These are phyloP conservation scores for Clonostachys rhizophaga DNA, from an alignment of 2,329 filamentous ascomycete species.

Conservation along the genomic window DNA sequence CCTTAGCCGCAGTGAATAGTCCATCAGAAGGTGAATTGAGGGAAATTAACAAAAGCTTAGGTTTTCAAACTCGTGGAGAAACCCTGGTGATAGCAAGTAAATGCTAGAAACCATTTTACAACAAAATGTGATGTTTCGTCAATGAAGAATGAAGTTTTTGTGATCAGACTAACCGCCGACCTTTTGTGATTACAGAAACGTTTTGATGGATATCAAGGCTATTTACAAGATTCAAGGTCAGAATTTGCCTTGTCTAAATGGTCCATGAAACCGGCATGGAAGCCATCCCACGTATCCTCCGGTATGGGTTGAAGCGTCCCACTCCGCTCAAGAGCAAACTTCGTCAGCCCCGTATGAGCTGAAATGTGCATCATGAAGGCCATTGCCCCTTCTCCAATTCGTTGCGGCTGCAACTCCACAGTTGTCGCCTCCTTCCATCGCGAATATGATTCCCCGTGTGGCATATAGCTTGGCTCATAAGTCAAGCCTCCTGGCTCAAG, in stretches of 20 bases:
- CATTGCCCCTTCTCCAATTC: constrained; percentile 37
- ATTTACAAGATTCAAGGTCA: no score
- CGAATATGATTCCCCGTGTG: constrained; percentile 24
- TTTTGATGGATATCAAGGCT: no score
- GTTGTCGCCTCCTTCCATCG: constrained; percentile 17
- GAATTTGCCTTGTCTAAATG: constrained; percentile 4
- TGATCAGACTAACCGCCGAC: no score
- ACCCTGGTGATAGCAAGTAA: no score
- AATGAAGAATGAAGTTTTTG: no score
- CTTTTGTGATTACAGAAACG: no score
- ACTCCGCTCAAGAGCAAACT: constrained; percentile 8
- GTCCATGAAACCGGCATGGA: constrained; percentile 7
- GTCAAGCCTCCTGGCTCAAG: constrained; percentile 21
- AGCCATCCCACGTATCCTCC: constrained; percentile 7
- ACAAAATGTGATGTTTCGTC: no score
- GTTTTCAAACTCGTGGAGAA: no score
- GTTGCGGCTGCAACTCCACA: constrained; percentile 29
- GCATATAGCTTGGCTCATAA: constrained; percentile 26
- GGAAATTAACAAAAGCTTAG: no score
- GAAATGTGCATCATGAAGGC: constrained; percentile 38
- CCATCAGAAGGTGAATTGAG: no score
- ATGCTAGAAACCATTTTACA: no score
- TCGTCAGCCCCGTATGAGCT: constrained; percentile 8
- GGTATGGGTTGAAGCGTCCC: constrained; percentile 3
- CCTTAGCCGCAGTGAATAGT: no score